Percentiles rank a stretch among this genome's conserved stretches.
phyloP scores from a whole-genome alignment of 371 early-diverging fungal genomes.

The Mucor ambiguus region DNA sequence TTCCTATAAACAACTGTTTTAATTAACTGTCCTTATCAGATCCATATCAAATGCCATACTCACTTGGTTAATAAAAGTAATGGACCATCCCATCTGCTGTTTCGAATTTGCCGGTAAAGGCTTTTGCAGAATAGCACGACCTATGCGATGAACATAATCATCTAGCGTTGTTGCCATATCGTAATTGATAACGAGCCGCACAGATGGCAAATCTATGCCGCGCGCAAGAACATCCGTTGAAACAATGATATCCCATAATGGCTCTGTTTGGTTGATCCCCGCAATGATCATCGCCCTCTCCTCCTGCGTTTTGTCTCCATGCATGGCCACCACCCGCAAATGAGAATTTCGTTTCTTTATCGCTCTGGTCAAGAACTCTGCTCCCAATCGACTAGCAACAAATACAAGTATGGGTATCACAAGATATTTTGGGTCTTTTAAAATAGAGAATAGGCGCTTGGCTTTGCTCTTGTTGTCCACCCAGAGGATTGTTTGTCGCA shows the following conservation, averaged over 20 bases:
- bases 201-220: conserved; percentile 53
- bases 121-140: conserved; percentile 50
- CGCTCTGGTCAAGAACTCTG: conserved; percentile 54
- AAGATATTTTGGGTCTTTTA: conserved; percentile 59
- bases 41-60: neutral
- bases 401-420: conserved; percentile 59
- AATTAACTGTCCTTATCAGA: neutral
- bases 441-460: conserved; percentile 57
- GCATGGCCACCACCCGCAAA: conserved; percentile 50
- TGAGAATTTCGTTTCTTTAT: conserved; percentile 45
- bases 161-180: conserved; percentile 62
- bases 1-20: conserved; percentile 32
- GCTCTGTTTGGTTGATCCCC: conserved; percentile 35
- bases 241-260: conserved; percentile 51
- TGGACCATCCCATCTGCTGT: conserved; percentile 47
- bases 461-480: conserved; percentile 65
- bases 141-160: conserved; percentile 64
- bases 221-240: conserved; percentile 61
- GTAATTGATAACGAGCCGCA: conserved; percentile 60
- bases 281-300: conserved; percentile 45
- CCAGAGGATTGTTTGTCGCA: conserved; percentile 68
- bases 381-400: conserved; percentile 60
- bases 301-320: conserved; percentile 55
- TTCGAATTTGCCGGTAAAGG: conserved; percentile 24
- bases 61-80: conserved; percentile 65